A percentile compares a stretch with the other conserved stretches of the same genome.
Conservation (phyloP, 345 rosid species). For the Populus nigra region DNA sequence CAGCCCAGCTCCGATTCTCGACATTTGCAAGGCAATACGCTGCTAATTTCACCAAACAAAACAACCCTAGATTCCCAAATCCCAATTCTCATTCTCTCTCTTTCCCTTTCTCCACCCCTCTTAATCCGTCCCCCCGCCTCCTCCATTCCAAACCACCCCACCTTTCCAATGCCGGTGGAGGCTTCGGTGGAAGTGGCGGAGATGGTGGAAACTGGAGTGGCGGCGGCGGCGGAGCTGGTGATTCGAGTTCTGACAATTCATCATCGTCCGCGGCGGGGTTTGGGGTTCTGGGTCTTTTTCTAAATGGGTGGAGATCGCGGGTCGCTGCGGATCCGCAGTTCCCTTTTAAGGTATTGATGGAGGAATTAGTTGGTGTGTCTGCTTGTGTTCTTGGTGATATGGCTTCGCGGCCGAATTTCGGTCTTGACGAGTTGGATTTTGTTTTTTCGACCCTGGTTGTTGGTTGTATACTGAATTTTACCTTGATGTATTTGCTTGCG, state of each 20-base stretch:
- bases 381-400: conserved; percentile 90
- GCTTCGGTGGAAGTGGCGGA: not conserved
- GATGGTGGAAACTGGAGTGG: conserved; percentile 4
- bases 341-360: conserved; percentile 94
- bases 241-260: conserved; percentile 17
- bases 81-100: not conserved
- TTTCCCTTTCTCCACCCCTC: conserved; percentile 8
- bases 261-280: conserved; percentile 30
- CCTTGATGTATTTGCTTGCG: conserved; percentile 89
- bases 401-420: conserved; percentile 97
- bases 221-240: not conserved
- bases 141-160: conserved; percentile 6
- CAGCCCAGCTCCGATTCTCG: conserved; percentile 16
- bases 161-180: conserved; percentile 4
- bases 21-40: not conserved
- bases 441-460: conserved; percentile 91
- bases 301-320: conserved; percentile 84
- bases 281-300: conserved; percentile 62
- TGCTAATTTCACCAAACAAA: not conserved
- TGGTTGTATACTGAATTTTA: conserved; percentile 81
- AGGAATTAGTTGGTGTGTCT: conserved; percentile 83
- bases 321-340: conserved; percentile 95
- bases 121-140: conserved; percentile 10
- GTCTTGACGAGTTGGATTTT: conserved; percentile 87
- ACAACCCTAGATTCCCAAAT: not conserved